Evolutionary conservation across 78 protist genomes (phyloP), one percentile per base, ranked within the genome.

Genomic region (Speleostelium caveatum): DNA sequence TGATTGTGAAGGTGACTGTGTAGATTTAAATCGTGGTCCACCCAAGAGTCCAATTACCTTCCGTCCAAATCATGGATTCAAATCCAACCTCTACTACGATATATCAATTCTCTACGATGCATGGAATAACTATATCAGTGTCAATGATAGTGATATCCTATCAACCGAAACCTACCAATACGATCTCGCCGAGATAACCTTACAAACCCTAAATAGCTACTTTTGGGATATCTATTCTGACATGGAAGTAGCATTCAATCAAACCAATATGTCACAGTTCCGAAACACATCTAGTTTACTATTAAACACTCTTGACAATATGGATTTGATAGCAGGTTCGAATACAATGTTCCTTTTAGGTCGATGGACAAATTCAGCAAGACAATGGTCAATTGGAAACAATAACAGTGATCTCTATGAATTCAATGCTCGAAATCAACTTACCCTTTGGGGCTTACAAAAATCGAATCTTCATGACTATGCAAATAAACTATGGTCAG

Each of bases 401-500:
- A 49, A 45, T 21, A 51, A 56, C 19, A 26, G 60, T 36, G 69
- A 65, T 22, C 51, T 32, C 19, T 72, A 73, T 28, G 95, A 92
- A 45, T 73, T 92, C 8, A 92, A 92, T 55, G 95, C 95, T 19
- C 75, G 95, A 24, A 92, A 92, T 22, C 92, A 83, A 21, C 35
- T 92, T 1, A 92, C 95, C 4, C 26, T 68, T 1, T 92, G 95
- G 95, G 95, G 95, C 21, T 79, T 77, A 24, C 21, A 42, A 24
- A 3, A 73, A 33, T 62, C 87, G 0, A 30, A 21, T 0, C 42
- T 83, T 30, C 88, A 92, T 58, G 95, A 92, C 35, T 92, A 92
- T 55, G 95, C 95, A 14, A 60, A 53, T 51, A 80, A 92, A 55
- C 38, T 74, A 14, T 92, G 95, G 95, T 22, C 71, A 42, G 94